Evolutionary conservation across 2,329 filamentous ascomycete species (phyloP).

Genomic region (Cytospora schulzeri): DNA sequence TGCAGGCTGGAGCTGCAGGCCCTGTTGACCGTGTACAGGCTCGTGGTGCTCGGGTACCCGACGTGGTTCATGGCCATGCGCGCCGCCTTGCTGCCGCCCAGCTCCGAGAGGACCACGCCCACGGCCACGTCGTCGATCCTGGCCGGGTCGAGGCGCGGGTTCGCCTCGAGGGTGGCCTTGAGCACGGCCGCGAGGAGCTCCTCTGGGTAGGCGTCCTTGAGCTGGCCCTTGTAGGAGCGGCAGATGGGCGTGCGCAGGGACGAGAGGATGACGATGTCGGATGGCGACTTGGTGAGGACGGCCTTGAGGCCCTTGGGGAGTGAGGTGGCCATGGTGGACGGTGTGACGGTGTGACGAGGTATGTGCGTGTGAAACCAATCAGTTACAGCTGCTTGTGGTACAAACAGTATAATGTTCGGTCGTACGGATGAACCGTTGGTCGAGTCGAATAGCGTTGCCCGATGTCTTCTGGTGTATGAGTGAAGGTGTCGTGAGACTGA

Average conservation of each 20-base stretch:
- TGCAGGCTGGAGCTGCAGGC: slow-evolving; percentile 81
- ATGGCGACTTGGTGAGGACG: slow-evolving; percentile 76
- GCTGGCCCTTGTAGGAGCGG: slow-evolving; percentile 77
- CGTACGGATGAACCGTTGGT: background rate
- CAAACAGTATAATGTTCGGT: background rate
- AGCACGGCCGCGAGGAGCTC: slow-evolving; percentile 74
- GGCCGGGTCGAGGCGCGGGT: slow-evolving; percentile 70
- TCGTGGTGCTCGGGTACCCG: slow-evolving; percentile 71
- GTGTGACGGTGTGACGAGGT: background rate
- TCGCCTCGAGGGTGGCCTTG: slow-evolving; percentile 69
- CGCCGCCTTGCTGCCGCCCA: slow-evolving; percentile 86
- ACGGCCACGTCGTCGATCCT: slow-evolving; percentile 80
- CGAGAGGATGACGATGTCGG: slow-evolving; percentile 86
- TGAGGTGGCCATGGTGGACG: slow-evolving; percentile 42
- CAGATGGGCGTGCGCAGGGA: slow-evolving; percentile 88
- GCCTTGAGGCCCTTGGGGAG: slow-evolving; percentile 69
- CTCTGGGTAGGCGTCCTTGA: slow-evolving; percentile 89
- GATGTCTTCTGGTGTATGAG: background rate
- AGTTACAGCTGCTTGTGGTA: background rate
- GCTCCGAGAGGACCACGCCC: slow-evolving; percentile 86
- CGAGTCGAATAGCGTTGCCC: background rate
- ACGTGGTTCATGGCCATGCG: slow-evolving; percentile 89
- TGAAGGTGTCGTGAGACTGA: background rate
- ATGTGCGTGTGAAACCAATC: background rate
- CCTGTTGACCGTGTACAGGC: slow-evolving; percentile 85